Conservation (phyloP, 2,329 filamentous ascomycete species). For the Epicoccum sorghinum region DNA sequence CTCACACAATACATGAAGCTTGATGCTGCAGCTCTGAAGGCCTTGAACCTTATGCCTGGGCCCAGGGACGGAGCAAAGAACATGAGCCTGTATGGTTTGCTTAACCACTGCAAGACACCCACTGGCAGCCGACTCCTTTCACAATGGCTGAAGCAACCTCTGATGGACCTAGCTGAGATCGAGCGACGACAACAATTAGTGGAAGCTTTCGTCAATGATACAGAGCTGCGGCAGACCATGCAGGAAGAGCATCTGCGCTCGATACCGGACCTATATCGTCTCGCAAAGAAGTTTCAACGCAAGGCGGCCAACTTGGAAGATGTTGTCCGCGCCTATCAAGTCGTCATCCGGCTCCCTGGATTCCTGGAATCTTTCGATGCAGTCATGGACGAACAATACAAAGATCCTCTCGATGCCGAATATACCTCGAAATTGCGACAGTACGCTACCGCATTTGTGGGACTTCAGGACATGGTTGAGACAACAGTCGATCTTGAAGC, state of each 20-base stretch:
- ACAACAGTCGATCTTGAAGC: conserved; percentile 96
- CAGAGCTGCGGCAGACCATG: conserved; percentile 91
- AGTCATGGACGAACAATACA: conserved; percentile 95
- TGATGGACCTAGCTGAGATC: conserved; percentile 91
- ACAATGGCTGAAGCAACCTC: conserved; percentile 96
- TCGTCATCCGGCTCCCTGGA: conserved; percentile 86
- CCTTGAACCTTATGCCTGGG: conserved; percentile 95
- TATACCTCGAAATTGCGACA: conserved; percentile 83
- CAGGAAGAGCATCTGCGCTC: conserved; percentile 94
- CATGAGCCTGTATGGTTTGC: conserved; percentile 92
- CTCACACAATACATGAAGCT: conserved; percentile 98
- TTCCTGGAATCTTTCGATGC: conserved; percentile 88
- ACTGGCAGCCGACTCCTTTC: conserved; percentile 87
- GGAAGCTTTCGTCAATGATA: conserved; percentile 92
- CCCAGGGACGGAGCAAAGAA: conserved; percentile 93
- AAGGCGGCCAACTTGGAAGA: conserved; percentile 92
- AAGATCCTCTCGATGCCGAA: conserved; percentile 80
- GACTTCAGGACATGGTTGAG: conserved; percentile 96
- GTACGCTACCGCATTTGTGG: conserved; percentile 78
- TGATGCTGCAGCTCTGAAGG: conserved; percentile 90
- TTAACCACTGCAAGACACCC: conserved; percentile 98
- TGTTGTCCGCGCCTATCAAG: conserved; percentile 93
- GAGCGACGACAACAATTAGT: conserved; percentile 91
- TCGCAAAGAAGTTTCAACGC: conserved; percentile 93
- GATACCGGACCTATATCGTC: conserved; percentile 90